These are phyloP conservation scores for Cyclospora cayetanensis DNA, from an alignment of 169 alveolate species.

Conservation along the genomic window DNA sequence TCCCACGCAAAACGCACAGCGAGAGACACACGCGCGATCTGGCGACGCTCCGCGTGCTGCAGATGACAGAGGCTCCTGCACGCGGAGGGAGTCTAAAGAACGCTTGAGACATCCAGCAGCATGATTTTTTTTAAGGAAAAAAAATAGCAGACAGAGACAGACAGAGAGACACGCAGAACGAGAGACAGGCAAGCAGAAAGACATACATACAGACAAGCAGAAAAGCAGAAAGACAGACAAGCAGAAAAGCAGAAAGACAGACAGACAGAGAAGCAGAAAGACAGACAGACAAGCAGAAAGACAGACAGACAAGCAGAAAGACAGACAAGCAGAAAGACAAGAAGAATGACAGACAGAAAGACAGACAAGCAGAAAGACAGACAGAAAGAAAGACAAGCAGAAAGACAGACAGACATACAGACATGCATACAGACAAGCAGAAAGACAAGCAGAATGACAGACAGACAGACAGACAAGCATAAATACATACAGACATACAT, in stretches of 20 bases:
- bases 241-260: neutral
- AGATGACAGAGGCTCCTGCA: too few relatives aligned
- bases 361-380: neutral
- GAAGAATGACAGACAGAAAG: neutral
- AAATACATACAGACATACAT: neutral
- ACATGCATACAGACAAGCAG: neutral
- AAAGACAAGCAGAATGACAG: neutral
- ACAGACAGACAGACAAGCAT: neutral
- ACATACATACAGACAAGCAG: neutral
- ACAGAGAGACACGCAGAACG: constrained; percentile 7
- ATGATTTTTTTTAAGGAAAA: too few relatives aligned
- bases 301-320: neutral
- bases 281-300: neutral
- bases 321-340: neutral
- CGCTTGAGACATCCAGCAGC: too few relatives aligned
- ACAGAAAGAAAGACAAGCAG: neutral
- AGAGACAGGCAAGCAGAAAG: neutral
- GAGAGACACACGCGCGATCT: too few relatives aligned
- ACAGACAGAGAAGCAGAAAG: neutral
- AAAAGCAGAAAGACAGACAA: neutral
- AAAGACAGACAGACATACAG: neutral
- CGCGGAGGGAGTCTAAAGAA: too few relatives aligned
- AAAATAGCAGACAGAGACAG: neutral
- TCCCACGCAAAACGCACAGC: too few relatives aligned
- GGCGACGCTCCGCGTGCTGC: too few relatives aligned